Evolutionary conservation across 2,329 filamentous ascomycete species (phyloP), one percentile per base, ranked within the genome.

Genomic region (Colletotrichum truncatum): DNA sequence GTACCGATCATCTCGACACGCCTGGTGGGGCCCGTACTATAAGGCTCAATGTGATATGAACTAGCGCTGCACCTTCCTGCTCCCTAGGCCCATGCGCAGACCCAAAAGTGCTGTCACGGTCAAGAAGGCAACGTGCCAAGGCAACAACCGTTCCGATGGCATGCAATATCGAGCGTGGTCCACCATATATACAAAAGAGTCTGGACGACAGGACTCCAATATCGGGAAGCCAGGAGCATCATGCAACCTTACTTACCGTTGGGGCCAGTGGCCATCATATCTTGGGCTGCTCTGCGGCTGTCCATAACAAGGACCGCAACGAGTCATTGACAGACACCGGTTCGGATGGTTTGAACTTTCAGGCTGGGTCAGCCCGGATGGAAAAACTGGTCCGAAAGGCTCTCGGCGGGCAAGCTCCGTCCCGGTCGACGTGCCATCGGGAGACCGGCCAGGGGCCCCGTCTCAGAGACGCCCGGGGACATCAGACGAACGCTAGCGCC

Each of bases 401-500:
- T 7, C 51, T 30, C 23, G 34, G 34, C 41, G 32, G 25, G 43
- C 57, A 63, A 49, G 57, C 58, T 32, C 63, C 57, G 57, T 55
- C 51, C 51, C 48, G 68, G 66, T 41, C 25, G 9, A 58, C 25
- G 46, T 59, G 53, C 53, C 48, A 59, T 46, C 64, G 60, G 64
- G 16, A 53, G 26, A 38, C 64, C 60, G 48, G 32, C 39, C 48
- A 64, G 34, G 64, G 41, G 39, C 26, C 60, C 53, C 41, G 60
- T 59, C 46, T 49, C 59, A 34, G 53, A 48, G 46, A 64, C 38
- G 60, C 39, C 60, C 48, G 53, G 53, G 26, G 18, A 56, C 41
- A 62, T 46, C 62, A 67, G 61, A 66, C 55, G 61, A 67, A 66
- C 62, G 51, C 45, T 56, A 46, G 62, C 36, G 62, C 28, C 62